These are phyloP conservation scores for Cercospora zeae-maydis DNA, from an alignment of 2,329 filamentous ascomycete species.

Conservation along the genomic window DNA sequence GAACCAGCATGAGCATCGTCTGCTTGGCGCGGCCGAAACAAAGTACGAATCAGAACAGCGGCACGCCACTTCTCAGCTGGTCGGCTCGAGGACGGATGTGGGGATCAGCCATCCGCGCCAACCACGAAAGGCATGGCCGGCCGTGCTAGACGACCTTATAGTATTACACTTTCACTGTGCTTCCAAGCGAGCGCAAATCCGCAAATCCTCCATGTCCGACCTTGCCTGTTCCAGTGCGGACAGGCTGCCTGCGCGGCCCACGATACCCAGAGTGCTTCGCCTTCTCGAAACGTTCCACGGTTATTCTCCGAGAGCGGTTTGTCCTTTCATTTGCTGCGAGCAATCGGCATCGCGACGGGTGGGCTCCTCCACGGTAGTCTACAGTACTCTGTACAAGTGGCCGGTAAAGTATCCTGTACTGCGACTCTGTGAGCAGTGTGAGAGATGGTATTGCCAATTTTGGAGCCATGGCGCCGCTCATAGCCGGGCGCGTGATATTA, in stretches of 20 bases:
- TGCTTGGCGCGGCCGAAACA: constrained; percentile 6
- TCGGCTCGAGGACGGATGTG: constrained; percentile 7
- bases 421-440: background rate
- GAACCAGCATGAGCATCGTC: constrained; percentile 5
- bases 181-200: background rate
- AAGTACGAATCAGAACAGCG: constrained; percentile 8
- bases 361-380: background rate
- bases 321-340: background rate
- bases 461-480: background rate
- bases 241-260: background rate
- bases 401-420: background rate
- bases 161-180: no score
- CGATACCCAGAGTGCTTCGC: background rate
- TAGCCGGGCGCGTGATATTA: background rate
- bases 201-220: background rate
- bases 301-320: background rate
- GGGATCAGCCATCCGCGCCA: constrained; percentile 8
- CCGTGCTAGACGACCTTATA: no score
- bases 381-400: background rate
- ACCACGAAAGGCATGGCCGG: background rate
- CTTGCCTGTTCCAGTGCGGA: background rate
- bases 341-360: background rate
- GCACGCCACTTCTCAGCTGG: background rate
- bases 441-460: constrained; percentile 8
- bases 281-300: background rate